A percentile compares a stretch with the other conserved stretches of the same genome.
phyloP scores from a whole-genome alignment of 805 yeast species.

The Candida pini region DNA sequence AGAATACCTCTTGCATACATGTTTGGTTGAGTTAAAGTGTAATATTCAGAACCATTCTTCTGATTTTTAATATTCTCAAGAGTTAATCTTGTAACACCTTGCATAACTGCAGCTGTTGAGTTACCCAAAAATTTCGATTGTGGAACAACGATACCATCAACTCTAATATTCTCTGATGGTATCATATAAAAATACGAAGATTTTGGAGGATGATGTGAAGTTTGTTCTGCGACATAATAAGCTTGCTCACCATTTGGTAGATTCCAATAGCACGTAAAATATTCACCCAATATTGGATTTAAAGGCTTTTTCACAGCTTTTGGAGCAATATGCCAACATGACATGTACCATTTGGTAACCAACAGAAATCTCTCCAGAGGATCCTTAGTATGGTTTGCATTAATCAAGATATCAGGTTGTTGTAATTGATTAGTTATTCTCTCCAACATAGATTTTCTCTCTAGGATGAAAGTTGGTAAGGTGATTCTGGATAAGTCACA shows the following conservation, averaged over 20 bases:
- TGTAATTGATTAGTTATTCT: constrained; percentile 85
- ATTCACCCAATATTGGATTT: constrained; percentile 91
- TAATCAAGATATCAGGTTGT: constrained; percentile 68
- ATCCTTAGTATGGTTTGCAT: constrained; percentile 58
- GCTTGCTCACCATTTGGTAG: constrained; percentile 63
- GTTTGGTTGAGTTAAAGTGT: constrained; percentile 90
- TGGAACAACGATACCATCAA: constrained; percentile 87
- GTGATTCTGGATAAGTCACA: constrained; percentile 87
- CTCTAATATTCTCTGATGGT: constrained; percentile 75
- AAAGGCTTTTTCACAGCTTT: constrained; percentile 97
- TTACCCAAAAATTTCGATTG: constrained; percentile 87
- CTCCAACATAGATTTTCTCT: constrained; percentile 93
- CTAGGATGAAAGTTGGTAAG: constrained; percentile 90
- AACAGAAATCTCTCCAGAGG: constrained; percentile 64
- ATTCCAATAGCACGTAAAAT: constrained; percentile 91
- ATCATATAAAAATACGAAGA: constrained; percentile 86
- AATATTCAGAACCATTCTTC: constrained; percentile 52
- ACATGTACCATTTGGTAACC: constrained; percentile 83
- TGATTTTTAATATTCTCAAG: constrained; percentile 54
- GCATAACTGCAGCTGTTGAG: constrained; percentile 97
- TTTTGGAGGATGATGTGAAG: constrained; percentile 98
- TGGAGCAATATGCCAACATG: constrained; percentile 98
- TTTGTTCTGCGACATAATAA: constrained; percentile 87
- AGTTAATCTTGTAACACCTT: constrained; percentile 71
- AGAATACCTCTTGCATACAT: constrained; percentile 91